A percentile compares a stretch with the other conserved stretches of the same genome.
phyloP scores from a whole-genome alignment of 2,329 filamentous ascomycete species.

The Alternaria gansuensis region DNA sequence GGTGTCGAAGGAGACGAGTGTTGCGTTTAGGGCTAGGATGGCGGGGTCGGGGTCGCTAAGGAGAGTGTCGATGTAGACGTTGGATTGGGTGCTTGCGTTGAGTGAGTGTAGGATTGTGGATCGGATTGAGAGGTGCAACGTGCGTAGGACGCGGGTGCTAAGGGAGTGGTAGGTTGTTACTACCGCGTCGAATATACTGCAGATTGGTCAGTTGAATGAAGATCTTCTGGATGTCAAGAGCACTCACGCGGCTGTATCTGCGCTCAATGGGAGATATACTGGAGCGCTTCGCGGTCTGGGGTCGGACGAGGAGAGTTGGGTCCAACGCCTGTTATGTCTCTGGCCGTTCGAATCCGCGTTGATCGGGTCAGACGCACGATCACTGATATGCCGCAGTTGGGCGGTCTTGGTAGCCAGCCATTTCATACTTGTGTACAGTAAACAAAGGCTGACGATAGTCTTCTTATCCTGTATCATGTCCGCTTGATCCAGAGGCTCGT shows the following conservation, averaged over 20 bases:
- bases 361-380: slow-evolving; percentile 72
- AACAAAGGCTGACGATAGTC: slow-evolving; percentile 81
- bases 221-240: not conserved
- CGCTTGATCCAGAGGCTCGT: slow-evolving; percentile 72
- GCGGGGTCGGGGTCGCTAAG: slow-evolving; percentile 80
- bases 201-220: slow-evolving; percentile 20
- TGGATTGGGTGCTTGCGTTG: slow-evolving; percentile 59
- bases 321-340: slow-evolving; percentile 79
- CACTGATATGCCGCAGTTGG: slow-evolving; percentile 83
- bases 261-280: slow-evolving; percentile 86
- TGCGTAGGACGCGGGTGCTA: slow-evolving; percentile 79
- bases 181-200: slow-evolving; percentile 84
- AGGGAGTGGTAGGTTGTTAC: slow-evolving; percentile 84
- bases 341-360: slow-evolving; percentile 54
- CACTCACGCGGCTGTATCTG: slow-evolving; percentile 79
- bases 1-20: slow-evolving; percentile 87
- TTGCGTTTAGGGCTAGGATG: slow-evolving; percentile 83
- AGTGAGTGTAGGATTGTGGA: slow-evolving; percentile 86
- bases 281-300: slow-evolving; percentile 66
- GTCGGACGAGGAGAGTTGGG: slow-evolving; percentile 67
- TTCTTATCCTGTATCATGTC: slow-evolving; percentile 93
- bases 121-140: slow-evolving; percentile 87
- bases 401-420: slow-evolving; percentile 88
- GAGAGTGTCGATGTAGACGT: slow-evolving; percentile 66
- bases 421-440: slow-evolving; percentile 97